These are phyloP conservation scores for Castanospermum australe DNA, from an alignment of 306 rosid genomes.

Conservation along the genomic window DNA sequence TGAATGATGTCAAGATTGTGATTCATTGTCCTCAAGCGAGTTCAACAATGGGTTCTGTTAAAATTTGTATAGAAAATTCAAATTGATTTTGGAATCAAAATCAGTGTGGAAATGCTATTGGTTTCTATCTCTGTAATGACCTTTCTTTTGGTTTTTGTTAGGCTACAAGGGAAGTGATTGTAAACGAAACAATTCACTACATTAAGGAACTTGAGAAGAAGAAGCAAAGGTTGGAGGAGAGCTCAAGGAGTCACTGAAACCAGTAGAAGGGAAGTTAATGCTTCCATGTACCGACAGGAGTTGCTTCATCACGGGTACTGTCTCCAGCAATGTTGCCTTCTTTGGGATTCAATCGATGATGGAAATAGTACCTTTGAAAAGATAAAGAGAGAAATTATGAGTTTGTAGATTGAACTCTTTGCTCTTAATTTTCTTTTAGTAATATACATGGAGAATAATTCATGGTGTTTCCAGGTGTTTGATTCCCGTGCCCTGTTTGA, in stretches of 20 bases:
- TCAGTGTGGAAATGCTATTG: not conserved
- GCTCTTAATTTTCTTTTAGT: not conserved
- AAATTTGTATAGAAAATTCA: not conserved
- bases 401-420: slow-evolving; percentile 25
- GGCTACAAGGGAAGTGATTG: slow-evolving; percentile 39
- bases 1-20: not conserved
- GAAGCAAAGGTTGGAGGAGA: slow-evolving; percentile 39
- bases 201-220: slow-evolving; percentile 44
- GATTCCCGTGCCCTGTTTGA: no score
- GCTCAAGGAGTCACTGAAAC: slow-evolving; percentile 31
- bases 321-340: slow-evolving; percentile 34
- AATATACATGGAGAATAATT: not conserved
- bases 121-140: no score
- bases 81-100: not conserved
- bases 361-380: slow-evolving; percentile 21
- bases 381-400: slow-evolving; percentile 37
- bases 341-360: slow-evolving; percentile 42
- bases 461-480: not conserved
- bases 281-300: not conserved
- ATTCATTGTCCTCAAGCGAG: not conserved
- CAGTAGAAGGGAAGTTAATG: not conserved
- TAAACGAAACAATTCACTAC: slow-evolving; percentile 32
- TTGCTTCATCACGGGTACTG: slow-evolving; percentile 25
- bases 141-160: no score
- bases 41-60: not conserved